These are phyloP conservation scores for Gossypium davidsonii DNA, from an alignment of 441 rosid genomes.

Conservation along the genomic window DNA sequence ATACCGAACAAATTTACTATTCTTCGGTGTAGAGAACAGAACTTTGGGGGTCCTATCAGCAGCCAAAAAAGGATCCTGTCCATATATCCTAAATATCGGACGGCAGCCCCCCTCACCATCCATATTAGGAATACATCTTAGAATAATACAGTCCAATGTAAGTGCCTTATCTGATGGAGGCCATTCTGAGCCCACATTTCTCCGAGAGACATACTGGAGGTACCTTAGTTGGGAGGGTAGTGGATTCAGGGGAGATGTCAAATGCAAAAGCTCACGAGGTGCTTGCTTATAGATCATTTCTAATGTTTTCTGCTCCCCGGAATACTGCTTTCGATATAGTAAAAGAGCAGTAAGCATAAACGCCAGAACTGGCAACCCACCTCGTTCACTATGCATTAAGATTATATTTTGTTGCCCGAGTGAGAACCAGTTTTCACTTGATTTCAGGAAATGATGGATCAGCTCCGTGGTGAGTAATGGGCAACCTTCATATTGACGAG, in stretches of 20 bases:
- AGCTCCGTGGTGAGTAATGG: conserved; percentile 74
- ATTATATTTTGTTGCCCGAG: conserved; percentile 68
- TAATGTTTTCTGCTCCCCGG: conserved; percentile 74
- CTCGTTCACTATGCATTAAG: conserved; percentile 72
- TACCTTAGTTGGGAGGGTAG: conserved; percentile 85
- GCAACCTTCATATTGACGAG: conserved; percentile 79
- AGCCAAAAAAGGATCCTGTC: conserved; percentile 65
- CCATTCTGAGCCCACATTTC: conserved; percentile 72
- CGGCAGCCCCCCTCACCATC: conserved; percentile 74
- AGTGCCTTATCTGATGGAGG: conserved; percentile 79
- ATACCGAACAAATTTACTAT: conserved; percentile 50
- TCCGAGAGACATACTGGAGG: conserved; percentile 74
- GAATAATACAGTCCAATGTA: conserved; percentile 66
- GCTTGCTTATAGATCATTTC: conserved; percentile 87
- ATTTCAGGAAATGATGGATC: conserved; percentile 71
- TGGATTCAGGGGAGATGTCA: conserved; percentile 69
- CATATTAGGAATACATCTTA: conserved; percentile 59
- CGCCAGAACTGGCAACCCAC: conserved; percentile 89
- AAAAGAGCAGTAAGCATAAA: conserved; percentile 88
- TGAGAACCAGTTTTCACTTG: conserved; percentile 79
- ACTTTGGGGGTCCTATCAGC: conserved; percentile 63
- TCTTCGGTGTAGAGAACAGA: conserved; percentile 69
- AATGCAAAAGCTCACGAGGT: conserved; percentile 70
- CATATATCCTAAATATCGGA: conserved; percentile 78
- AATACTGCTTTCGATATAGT: conserved; percentile 60